A percentile compares a stretch with the other conserved stretches of the same genome.
These are phyloP conservation scores for Clitopilus passeckerianus DNA, from an alignment of 768 basidiomycete species.

Conservation along the genomic window DNA sequence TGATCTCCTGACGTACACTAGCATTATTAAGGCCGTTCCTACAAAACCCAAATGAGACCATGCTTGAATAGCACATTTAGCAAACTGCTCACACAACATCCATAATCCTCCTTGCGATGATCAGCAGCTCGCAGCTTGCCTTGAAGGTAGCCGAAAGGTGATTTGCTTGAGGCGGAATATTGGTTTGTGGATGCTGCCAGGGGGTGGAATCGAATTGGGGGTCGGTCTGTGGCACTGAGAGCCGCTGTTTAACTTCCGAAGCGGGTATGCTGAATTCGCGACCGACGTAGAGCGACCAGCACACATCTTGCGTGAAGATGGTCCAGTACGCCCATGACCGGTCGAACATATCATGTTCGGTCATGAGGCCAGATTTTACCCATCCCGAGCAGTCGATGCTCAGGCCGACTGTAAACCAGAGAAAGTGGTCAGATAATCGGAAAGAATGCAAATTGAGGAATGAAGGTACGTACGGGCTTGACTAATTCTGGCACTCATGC, in stretches of 20 bases:
- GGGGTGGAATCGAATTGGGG: conserved; percentile 42
- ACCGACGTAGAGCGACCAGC: conserved; percentile 65
- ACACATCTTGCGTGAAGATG: conserved; percentile 55
- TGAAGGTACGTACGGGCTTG: conserved; percentile 47
- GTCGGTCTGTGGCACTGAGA: conserved; percentile 45
- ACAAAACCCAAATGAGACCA: background rate
- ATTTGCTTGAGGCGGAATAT: conserved; percentile 34
- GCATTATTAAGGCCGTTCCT: conserved; percentile 38
- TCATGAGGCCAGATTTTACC: conserved; percentile 49
- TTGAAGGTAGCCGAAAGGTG: conserved; percentile 43
- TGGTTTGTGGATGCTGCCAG: conserved; percentile 37
- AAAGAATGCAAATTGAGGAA: background rate
- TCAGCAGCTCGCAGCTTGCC: conserved; percentile 41
- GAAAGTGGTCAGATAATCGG: background rate
- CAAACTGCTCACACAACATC: conserved; percentile 42
- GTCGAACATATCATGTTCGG: conserved; percentile 47
- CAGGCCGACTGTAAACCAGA: conserved; percentile 41
- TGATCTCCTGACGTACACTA: conserved; percentile 32
- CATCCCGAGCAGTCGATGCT: conserved; percentile 52
- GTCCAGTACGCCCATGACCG: conserved; percentile 61
- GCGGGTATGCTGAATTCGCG: conserved; percentile 48
- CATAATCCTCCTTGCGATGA: conserved; percentile 48
- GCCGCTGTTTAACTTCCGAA: conserved; percentile 27
- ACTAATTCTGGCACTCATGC: conserved; percentile 53
- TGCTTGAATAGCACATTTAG: background rate